Conservation (phyloP, 352 stramenopile genomes). For the Phytophthora constricta region DNA sequence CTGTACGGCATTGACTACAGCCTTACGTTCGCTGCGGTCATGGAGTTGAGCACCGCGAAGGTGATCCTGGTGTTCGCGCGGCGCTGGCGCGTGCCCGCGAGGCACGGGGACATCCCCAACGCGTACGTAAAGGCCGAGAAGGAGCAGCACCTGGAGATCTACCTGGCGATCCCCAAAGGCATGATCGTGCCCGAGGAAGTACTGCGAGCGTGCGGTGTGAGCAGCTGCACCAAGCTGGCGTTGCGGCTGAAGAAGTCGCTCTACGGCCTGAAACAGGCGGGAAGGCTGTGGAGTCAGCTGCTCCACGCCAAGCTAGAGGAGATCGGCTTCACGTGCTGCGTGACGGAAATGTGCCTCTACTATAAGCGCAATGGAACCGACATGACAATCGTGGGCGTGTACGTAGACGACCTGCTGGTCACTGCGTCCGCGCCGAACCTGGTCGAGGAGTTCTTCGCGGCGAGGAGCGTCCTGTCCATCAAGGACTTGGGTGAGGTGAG, state of each 20-base stretch:
- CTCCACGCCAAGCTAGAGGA: slow-evolving; percentile 4
- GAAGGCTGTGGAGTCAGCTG: slow-evolving; percentile 1
- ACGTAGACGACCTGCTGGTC: slow-evolving; percentile 45
- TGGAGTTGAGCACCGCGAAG: slow-evolving; percentile 29
- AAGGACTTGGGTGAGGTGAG: slow-evolving; percentile 35
- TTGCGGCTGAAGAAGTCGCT: neutral
- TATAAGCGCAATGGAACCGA: neutral
- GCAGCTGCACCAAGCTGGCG: neutral
- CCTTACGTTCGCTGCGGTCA: slow-evolving; percentile 28
- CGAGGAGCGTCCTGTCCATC: slow-evolving; percentile 22
- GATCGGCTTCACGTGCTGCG: neutral
- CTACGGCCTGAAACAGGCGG: neutral
- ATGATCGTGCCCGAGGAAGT: neutral
- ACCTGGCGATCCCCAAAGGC: slow-evolving; percentile 19
- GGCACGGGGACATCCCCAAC: slow-evolving; percentile 36
- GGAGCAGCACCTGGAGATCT: slow-evolving; percentile 31
- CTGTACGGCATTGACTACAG: slow-evolving; percentile 22
- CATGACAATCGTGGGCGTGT: slow-evolving; percentile 22
- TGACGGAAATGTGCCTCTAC: neutral
- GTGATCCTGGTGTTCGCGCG: slow-evolving; percentile 2
- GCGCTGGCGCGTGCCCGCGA: slow-evolving; percentile 17
- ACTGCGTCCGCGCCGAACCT: slow-evolving; percentile 7
- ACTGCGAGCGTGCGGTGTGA: neutral
- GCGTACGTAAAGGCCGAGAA: slow-evolving; percentile 31
- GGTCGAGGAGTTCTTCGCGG: slow-evolving; percentile 9